Base-by-base conservation (phyloP, 1,284 basidiomycete genomes). In the Xanthoconium separans region DNA sequence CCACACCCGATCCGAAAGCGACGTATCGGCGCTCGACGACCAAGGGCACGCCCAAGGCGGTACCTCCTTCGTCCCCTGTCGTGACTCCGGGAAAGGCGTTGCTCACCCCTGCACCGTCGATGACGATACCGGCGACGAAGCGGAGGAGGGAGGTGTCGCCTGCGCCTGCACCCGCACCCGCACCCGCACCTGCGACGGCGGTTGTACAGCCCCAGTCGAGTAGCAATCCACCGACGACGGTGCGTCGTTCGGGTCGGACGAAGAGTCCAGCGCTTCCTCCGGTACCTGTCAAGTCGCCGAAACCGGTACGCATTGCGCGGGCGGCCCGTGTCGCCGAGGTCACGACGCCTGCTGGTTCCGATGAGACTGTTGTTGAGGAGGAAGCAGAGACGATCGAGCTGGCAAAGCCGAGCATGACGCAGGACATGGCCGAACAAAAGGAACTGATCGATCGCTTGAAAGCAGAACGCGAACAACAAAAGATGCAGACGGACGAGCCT, bases 1-100 rank as follows among this genome's bases (percentile, higher is more conserved):
- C 95, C 6, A 66, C 73, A 2, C 94, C 95, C 2, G 93, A 94
- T 70, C 89, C 91, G 9, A 79, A 77, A 44, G 81, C 78, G 41
- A 84, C 80, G 51, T 95, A 93, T 70, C 84, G 91, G 59, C 84
- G 89, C 63, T 84, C 83, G 5, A 55, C 59, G 0, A 72, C 51
- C 75, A 80, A 62, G n/a, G 65, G 73, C 2, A 69, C 72, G 5
- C 64, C 75, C 22, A 66, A 71, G 39, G 66, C 66, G 0, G 63
- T 55, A 1, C 67, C 70, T 16, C 59, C 62, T 11, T 59, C 63
- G 6, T 63, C 65, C 1, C 56, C 69, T 18, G 57, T 55, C 27
- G 13, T 36, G 18, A 59, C 52, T 31, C 52, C 62, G 2, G 44
- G 65, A n/a, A 62, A 65, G 36, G 36, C 61, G 1, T 52, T 61